Evolutionary conservation across 495 filamentous ascomycete species (phyloP).

Genomic region (Baudoinia panamericana): DNA sequence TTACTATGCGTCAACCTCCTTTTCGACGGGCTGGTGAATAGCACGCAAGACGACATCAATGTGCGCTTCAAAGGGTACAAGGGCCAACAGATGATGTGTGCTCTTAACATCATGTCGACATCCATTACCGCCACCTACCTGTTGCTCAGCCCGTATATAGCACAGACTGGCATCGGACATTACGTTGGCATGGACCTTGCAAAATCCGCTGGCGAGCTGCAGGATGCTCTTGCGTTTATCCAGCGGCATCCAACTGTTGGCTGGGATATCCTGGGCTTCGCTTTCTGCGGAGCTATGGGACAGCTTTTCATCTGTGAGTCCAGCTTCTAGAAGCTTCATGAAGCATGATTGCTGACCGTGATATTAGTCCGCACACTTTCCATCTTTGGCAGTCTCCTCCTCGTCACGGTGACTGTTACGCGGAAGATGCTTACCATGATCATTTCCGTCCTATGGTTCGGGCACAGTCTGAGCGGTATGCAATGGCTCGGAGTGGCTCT

Average conservation of each 20-base stretch:
- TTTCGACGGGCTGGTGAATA: constrained; percentile 92
- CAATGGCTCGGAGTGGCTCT: constrained; percentile 87
- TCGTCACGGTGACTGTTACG: constrained; percentile 94
- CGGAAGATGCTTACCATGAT: constrained; percentile 99
- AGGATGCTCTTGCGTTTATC: constrained; percentile 68
- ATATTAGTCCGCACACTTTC: constrained; percentile 71
- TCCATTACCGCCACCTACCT: constrained; percentile 62
- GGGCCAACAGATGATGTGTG: constrained; percentile 98
- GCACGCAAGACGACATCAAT: constrained; percentile 93
- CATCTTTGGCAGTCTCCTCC: constrained; percentile 76
- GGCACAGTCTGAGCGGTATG: constrained; percentile 67
- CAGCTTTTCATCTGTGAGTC: constrained; percentile 85
- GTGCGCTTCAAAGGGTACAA: constrained; percentile 57
- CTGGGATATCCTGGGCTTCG: constrained; percentile 78
- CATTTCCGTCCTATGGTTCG: constrained; percentile 85
- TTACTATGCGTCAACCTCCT: constrained; percentile 84
- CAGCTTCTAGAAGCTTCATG: not conserved
- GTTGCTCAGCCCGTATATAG: constrained; percentile 62
- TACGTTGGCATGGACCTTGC: constrained; percentile 54
- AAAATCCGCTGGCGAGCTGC: constrained; percentile 53
- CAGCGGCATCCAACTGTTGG: constrained; percentile 60
- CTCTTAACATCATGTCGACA: constrained; percentile 79
- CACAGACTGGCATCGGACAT: constrained; percentile 47
- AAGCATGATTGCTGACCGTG: not conserved
- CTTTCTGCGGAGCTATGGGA: constrained; percentile 81